Evolutionary conservation across 192 early-diverging fungal species (phyloP), one percentile per base, ranked within the genome.

Genomic region (Spizellomyces sp.): DNA sequence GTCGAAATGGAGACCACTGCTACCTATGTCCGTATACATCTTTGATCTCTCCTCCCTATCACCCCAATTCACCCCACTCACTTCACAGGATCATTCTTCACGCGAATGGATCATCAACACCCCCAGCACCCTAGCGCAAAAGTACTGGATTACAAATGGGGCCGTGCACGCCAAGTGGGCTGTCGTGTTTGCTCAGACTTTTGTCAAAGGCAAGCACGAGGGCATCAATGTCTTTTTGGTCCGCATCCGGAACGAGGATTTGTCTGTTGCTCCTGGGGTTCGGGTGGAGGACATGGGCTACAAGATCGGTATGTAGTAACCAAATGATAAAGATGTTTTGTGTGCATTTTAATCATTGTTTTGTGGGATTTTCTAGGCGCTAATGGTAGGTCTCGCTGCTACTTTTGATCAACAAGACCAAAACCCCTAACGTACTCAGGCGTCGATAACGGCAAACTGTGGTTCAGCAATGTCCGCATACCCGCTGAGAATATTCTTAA

Each of bases 131-230:
- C 75, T 90, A 47, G 85, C 90, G 36, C 87, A 89, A 67, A 92
- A 92, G 77, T 91, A 90, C 79, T 91, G 91, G 91, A 92, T 92
- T 72, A 92, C 91, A 64, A 92, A 92, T 77, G 90, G 82, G 14
- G 83, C 86, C 67, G 76, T 89, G 12, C 89, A 92, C 79, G 84
- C 89, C 74, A 90, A 90, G 76, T 91, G 84, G 82, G 69, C 79
- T 58, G 64, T 88, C 64, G 91, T 92, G 6, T 92, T 92, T 81
- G 91, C 91, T 12, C 91, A 92, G 75, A 87, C 87, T n/a, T 80
- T 77, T 62, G 84, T 92, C 42, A 70, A 77, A 61, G 90, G 90
- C 66, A 87, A 86, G 54, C 76, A 90, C 74, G 91, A 92, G 69
- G 91, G 91, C 48, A 86, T 92, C 62, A 86, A 92, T 66, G 89